Conservation (phyloP, 768 basidiomycete genomes). For the Agrocybe praecox region DNA sequence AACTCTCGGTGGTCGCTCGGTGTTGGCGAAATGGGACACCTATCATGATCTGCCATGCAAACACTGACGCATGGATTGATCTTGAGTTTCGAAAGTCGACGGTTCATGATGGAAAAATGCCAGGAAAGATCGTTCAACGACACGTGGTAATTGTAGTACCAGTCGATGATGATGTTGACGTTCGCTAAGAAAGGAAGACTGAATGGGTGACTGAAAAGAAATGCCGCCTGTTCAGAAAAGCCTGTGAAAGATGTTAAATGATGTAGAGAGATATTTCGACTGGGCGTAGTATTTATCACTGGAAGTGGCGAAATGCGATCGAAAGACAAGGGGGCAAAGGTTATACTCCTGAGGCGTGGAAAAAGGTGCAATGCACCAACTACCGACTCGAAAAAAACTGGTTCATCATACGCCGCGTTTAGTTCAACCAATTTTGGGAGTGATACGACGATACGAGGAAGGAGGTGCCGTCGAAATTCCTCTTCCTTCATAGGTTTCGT, state of each 20-base stretch:
- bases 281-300: background rate
- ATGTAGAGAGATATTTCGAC: background rate
- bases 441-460: constrained; percentile 10
- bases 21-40: background rate
- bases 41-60: constrained; percentile 6
- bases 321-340: background rate
- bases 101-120: background rate
- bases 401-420: background rate
- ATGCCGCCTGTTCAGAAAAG: constrained; percentile 12
- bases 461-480: constrained; percentile 9
- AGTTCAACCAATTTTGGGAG: constrained; percentile 9
- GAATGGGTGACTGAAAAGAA: constrained; percentile 2
- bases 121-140: background rate
- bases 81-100: background rate
- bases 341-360: constrained; percentile 2
- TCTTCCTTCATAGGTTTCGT: constrained; percentile 3
- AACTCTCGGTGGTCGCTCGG: no score
- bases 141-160: background rate
- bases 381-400: background rate
- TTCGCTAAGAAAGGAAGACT: background rate
- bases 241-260: constrained; percentile 11
- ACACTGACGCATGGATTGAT: constrained; percentile 3
- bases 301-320: background rate
- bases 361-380: constrained; percentile 4
- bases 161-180: constrained; percentile 13